Conservation (phyloP, 2,329 filamentous ascomycete genomes). For the Huntiella savannae region DNA sequence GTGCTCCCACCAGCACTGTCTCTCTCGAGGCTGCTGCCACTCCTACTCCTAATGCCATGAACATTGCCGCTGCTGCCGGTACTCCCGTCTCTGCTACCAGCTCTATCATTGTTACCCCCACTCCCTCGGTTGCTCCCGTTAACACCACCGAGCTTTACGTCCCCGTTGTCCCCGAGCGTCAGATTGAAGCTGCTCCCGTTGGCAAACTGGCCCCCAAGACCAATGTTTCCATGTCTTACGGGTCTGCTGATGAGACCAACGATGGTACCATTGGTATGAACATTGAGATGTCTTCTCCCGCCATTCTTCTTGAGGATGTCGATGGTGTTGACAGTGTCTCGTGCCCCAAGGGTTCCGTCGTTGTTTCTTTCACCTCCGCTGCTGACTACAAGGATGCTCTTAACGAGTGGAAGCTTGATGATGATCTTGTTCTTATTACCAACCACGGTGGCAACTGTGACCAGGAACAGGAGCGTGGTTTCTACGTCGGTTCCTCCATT, state of each 20-base stretch:
- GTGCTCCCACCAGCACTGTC: not conserved
- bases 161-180: slow-evolving; percentile 12
- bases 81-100: not conserved
- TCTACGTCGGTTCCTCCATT: slow-evolving; percentile 20
- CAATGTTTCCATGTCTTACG: slow-evolving; percentile 10
- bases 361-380: slow-evolving; percentile 13
- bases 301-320: slow-evolving; percentile 14
- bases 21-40: not conserved
- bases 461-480: slow-evolving; percentile 21
- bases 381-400: slow-evolving; percentile 13
- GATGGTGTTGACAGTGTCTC: slow-evolving; percentile 12
- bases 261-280: slow-evolving; percentile 14
- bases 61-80: not conserved
- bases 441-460: slow-evolving; percentile 25
- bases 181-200: slow-evolving; percentile 11
- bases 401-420: slow-evolving; percentile 11
- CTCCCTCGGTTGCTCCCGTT: not conserved
- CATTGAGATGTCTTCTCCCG: slow-evolving; percentile 13
- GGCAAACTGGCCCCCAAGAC: not conserved
- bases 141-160: slow-evolving; percentile 12
- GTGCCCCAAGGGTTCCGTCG: slow-evolving; percentile 12
- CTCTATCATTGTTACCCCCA: slow-evolving; percentile 1
- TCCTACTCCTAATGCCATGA: not conserved
- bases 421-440: slow-evolving; percentile 22
- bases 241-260: slow-evolving; percentile 11